Base-by-base conservation (phyloP, 208 protist species). In the Strigomonas galati region DNA sequence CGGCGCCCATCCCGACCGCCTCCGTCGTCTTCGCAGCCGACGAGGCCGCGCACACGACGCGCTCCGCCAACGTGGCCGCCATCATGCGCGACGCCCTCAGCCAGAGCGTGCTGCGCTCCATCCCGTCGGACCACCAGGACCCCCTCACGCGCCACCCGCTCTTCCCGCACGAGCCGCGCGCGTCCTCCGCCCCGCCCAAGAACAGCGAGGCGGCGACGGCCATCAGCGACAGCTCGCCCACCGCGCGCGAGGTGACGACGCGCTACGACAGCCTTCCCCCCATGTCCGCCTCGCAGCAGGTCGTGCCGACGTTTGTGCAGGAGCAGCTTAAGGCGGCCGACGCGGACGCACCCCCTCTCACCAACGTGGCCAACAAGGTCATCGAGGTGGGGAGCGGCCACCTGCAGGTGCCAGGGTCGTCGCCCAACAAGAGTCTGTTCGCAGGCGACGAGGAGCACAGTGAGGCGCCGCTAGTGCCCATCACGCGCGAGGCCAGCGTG, bases 21-120 rank as follows among this genome's bases (percentile, higher is more conserved):
- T 4, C 35, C 0, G 2, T 0, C 9, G 9, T 49, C 46, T 24
- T 40, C 15, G 9, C 21, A 27, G 48, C 37, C 23, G 32, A 28
- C 24, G 31, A 72, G 48, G 53, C 60, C n/a, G 67, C 66, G 17
- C 51, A 57, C 17, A 21, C 37, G 31, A 4, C 31, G 57, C 48
- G 30, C 40, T 68, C 69, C 0, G 49, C 71, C 35, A 74, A 74
- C 3, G 71, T 84, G 35, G 71, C 67, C 26, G 82, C 78, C 3
- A 71, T 89, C 27, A 74, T 89, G 52, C 65, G 79, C 26, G 82
- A 89, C 37, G 79, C 78, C 6, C 75, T 89, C 23, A 89, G 82
- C 60, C 79, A 89, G 48, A 89, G 82, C 44, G 73, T 89, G 1
- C 55, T 87, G 40, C 68, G 66, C 44, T 74, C 66, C 15, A 64